phyloP scores from a whole-genome alignment of 2,329 filamentous ascomycete species.

The Hymenoscyphus fructigenus region DNA sequence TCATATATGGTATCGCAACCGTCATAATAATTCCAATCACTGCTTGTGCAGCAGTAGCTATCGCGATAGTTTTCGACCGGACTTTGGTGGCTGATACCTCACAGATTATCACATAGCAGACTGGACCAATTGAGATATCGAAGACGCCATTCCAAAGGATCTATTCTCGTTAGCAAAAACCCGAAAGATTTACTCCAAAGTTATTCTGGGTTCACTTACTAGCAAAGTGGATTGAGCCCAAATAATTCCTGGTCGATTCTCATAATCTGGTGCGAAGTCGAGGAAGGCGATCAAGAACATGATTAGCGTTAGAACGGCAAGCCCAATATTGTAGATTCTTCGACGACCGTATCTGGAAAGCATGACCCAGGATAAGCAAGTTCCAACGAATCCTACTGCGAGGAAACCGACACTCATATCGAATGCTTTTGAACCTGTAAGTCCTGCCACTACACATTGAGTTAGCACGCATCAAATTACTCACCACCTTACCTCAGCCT shows the following conservation, averaged over 20 bases:
- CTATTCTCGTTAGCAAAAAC: neutral
- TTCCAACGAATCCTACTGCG: conserved; percentile 58
- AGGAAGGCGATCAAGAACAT: conserved; percentile 47
- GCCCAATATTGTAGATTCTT: conserved; percentile 62
- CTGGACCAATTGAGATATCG: conserved; percentile 36
- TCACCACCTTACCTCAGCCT: neutral
- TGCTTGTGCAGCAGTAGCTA: conserved; percentile 27
- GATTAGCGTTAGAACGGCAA: conserved; percentile 48
- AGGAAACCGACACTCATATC: conserved; percentile 63
- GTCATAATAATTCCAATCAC: conserved; percentile 26
- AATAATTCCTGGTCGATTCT: conserved; percentile 20
- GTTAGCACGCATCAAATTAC: neutral
- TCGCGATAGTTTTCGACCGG: conserved; percentile 33
- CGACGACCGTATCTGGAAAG: conserved; percentile 62
- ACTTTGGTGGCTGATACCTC: conserved; percentile 46
- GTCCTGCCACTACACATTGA: conserved; percentile 52
- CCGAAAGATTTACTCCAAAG: neutral
- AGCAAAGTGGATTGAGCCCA: conserved; percentile 23
- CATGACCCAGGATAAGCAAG: conserved; percentile 58
- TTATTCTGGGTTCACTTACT: neutral
- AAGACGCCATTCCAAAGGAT: conserved; percentile 27
- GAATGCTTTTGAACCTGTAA: conserved; percentile 54
- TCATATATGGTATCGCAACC: conserved; percentile 32
- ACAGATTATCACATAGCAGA: conserved; percentile 44
- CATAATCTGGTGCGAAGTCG: conserved; percentile 39